These are phyloP conservation scores for Crucihimalaya himalaica DNA, from an alignment of 345 rosid genomes.

Conservation along the genomic window DNA sequence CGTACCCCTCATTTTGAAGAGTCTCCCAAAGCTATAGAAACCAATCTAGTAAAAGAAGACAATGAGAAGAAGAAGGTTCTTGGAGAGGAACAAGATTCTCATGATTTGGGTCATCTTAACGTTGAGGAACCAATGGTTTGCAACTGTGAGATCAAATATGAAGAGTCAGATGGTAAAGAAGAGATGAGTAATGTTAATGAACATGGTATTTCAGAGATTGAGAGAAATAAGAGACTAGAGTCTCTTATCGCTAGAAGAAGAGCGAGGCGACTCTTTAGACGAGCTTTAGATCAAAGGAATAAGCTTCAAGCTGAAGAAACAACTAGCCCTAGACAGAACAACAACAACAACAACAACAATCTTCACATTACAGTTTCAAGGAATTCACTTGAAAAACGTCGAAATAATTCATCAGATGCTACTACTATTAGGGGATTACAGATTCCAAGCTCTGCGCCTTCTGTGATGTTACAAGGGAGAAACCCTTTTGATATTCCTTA, in stretches of 20 bases:
- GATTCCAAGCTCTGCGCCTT: conserved; percentile 88
- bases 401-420: conserved; percentile 29
- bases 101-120: not conserved
- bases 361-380: conserved; percentile 45
- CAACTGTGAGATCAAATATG: conserved; percentile 42
- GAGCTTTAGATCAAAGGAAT: conserved; percentile 42
- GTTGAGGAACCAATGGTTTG: conserved; percentile 18
- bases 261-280: conserved; percentile 55
- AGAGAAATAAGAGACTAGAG: conserved; percentile 76
- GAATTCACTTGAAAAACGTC: conserved; percentile 12
- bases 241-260: conserved; percentile 74
- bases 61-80: not conserved
- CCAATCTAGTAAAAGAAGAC: not conserved
- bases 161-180: conserved; percentile 44
- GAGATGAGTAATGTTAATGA: conserved; percentile 77
- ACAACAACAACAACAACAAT: conserved; percentile 21
- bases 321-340: conserved; percentile 15
- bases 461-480: conserved; percentile 54
- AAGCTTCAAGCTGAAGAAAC: conserved; percentile 32
- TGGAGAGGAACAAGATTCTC: conserved; percentile 1
- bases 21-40: conserved; percentile 37
- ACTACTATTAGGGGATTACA: conserved; percentile 31
- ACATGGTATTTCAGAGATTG: conserved; percentile 73
- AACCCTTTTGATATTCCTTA: conserved; percentile 90
- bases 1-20: conserved; percentile 37